Base-by-base conservation (phyloP, 1,284 basidiomycete genomes). In the Trametes versicolor region DNA sequence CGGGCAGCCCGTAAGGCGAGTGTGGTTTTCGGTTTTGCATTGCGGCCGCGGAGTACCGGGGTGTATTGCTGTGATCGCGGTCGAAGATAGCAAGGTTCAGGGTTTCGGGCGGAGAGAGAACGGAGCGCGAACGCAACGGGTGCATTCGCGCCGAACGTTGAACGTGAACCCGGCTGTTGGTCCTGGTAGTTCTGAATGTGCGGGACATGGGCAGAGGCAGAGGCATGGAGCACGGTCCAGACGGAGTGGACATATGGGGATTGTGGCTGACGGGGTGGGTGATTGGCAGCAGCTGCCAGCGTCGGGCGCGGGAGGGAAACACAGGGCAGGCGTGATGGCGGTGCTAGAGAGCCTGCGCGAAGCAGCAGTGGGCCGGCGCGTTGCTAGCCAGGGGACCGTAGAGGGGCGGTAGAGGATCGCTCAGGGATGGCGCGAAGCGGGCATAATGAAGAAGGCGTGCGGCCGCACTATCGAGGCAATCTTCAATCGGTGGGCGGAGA, bases 331-430 rank as follows among this genome's bases (percentile, higher is more conserved):
- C n/a, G 43, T 49, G 57, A 39, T 50, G 57, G 36, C 34, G 47
- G 47, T 27, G 36, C 19, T 58, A 58, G 58, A 47, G 58, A n/a
- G 50, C 51, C 39, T 32, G 29, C 29, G 29, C 29, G 50, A 3
- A 45, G 41, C n/a, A 6, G 58, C n/a, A 15, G 36, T 39, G n/a
- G 25, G 32, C 9, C 47, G 15, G 17, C 39, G 39, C 27, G 61
- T 57, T 62, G 61, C 47, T n/a, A 62, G 21, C 54, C 48, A 37
- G 48, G 54, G 29, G 61, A 43, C 8, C 39, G 39, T 62, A 62
- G 61, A 62, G 61, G 47, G 61, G 61, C 37, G 36, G 48, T 45
- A 57, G 61, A 62, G 61, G 61, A 62, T 62, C 61, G 39, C 48
- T 37, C 48, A 27, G 61, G 41, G 54, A 57, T 25, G 54, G 17